Percentiles rank a stretch among this genome's conserved stretches.
These are phyloP conservation scores for Nakaseomyces delphensis DNA, from an alignment of 1,139 yeast genomes.

Conservation along the genomic window DNA sequence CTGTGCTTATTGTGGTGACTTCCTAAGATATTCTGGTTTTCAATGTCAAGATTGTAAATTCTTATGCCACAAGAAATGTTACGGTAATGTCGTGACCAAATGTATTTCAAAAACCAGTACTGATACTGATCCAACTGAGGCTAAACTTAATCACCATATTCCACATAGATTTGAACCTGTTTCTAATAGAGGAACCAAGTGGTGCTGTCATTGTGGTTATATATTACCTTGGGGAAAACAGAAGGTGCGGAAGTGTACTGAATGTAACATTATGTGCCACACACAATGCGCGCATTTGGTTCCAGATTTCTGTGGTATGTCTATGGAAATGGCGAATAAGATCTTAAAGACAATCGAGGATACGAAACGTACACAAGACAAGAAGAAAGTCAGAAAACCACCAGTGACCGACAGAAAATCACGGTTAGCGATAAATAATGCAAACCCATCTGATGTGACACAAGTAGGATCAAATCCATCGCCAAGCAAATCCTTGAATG, in stretches of 20 bases:
- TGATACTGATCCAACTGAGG: conserved; percentile 80
- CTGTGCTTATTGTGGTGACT: conserved; percentile 95
- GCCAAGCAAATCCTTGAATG: conserved; percentile 6
- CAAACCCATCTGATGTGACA: background rate
- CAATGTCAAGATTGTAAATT: conserved; percentile 96
- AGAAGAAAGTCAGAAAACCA: conserved; percentile 17
- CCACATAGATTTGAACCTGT: conserved; percentile 93
- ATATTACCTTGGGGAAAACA: conserved; percentile 90
- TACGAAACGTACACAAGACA: conserved; percentile 45
- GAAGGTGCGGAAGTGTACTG: conserved; percentile 89
- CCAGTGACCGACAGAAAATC: background rate
- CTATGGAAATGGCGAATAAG: conserved; percentile 93
- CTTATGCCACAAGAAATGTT: conserved; percentile 90
- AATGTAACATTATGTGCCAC: conserved; percentile 93
- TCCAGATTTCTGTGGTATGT: conserved; percentile 97
- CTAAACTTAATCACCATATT: conserved; percentile 87
- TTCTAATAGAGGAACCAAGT: conserved; percentile 88
- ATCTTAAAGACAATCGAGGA: conserved; percentile 77
- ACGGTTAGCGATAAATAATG: background rate
- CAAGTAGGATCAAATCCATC: conserved; percentile 2
- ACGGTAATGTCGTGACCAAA: conserved; percentile 86
- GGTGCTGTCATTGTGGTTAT: conserved; percentile 99
- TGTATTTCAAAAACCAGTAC: conserved; percentile 86
- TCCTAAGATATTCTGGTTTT: conserved; percentile 83
- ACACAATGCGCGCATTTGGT: conserved; percentile 87